Base-by-base conservation (phyloP, 345 rosid genomes). In the Arabis hirsuta region DNA sequence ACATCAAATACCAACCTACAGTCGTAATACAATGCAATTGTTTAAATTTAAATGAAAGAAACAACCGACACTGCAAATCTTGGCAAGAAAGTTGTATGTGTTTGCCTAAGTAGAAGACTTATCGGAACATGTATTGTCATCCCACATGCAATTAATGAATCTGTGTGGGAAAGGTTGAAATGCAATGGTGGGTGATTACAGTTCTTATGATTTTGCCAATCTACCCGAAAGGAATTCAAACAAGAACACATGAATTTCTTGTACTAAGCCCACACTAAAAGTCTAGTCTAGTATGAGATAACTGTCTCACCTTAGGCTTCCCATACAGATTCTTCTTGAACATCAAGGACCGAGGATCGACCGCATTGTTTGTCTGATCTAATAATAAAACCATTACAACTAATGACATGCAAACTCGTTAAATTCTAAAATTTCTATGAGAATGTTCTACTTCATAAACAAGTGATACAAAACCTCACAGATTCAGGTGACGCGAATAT, bases 1-100 rank as follows among this genome's bases (percentile, higher is more conserved):
- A 95, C 81, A 73, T 95, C 97, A n/a, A 12, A 95, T 74, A 36
- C 97, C 99, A 73, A 92, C 83, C 99, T 95, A 66, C 69, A 74
- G n/a, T 39, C 12, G 22, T 31, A 65, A 53, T 19, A 64, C 76
- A 72, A 12, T 43, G 26, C 13, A 67, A 65, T 27, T 47, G 31
- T 22, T 73, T 45, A 52, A 44, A 59, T 9, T 31, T 7, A 12
- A 24, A 60, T 53, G 5, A 16, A 71, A 44, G 53, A 53, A n/a
- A 38, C 20, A 50, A 50, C 26, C 12, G 31, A 62, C 44, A 62
- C 10, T 3, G 5, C n/a, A 12, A 9, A 6, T 7, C 29, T 20
- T 27, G 56, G n/a, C n/a, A n/a, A 16, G 19, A 56, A 52, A 34
- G 63, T 27, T 43, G 45, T 27, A 14, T 31, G 62, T 47, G 20